Conservation (phyloP, 2,329 filamentous ascomycete genomes). For the Knufia petricola region DNA sequence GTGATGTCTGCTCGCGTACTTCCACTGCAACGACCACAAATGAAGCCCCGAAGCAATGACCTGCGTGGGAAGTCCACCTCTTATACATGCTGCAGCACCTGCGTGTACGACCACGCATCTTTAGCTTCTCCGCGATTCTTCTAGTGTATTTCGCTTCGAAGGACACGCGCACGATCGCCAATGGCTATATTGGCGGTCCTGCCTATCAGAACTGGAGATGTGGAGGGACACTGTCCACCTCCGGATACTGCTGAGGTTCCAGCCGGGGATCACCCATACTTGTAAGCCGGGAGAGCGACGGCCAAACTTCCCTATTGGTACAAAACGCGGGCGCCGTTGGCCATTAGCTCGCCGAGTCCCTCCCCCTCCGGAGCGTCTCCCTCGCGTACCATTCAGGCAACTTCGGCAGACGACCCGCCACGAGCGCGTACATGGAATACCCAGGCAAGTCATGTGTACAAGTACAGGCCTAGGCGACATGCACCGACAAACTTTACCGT, state of each 20-base stretch:
- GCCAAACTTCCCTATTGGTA: neutral
- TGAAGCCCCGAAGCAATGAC: neutral
- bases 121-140: neutral
- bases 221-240: neutral
- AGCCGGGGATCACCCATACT: too few species aligned
- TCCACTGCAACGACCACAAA: neutral
- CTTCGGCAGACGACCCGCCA: neutral
- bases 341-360: neutral
- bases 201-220: neutral
- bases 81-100: neutral
- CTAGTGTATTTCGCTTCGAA: neutral
- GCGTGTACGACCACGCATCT: neutral
- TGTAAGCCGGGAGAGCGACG: neutral
- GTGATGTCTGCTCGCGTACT: too few species aligned
- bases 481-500: too few species aligned
- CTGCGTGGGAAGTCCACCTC: neutral
- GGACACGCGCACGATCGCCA: neutral
- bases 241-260: neutral
- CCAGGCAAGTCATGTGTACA: slow-evolving; percentile 47
- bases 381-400: neutral
- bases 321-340: neutral
- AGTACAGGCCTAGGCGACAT: too few species aligned
- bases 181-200: neutral
- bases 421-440: slow-evolving; percentile 48
- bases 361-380: neutral